Conservation (phyloP, 2,329 filamentous ascomycete species). For the Colletotrichum siamense region DNA sequence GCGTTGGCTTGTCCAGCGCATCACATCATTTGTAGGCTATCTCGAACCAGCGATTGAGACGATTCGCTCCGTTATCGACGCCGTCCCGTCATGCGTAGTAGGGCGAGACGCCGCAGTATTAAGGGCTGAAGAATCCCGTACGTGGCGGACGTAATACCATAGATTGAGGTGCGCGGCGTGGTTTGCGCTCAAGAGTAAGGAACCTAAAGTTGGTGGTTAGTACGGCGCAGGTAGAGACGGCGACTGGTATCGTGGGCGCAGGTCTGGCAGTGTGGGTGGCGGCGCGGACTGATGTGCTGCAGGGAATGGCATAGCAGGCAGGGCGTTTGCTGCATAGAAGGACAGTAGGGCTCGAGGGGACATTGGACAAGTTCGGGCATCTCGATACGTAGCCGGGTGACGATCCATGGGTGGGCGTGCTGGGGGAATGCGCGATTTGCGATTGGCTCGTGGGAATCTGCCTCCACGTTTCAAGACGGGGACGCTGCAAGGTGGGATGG, state of each 20-base stretch:
- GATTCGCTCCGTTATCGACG: not conserved
- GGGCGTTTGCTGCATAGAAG: constrained; percentile 6
- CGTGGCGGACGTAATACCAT: not conserved
- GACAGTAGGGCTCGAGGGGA: not conserved
- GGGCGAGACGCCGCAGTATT: not conserved
- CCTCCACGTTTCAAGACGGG: constrained; percentile 20
- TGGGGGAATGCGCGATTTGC: not conserved
- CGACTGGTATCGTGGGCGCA: not conserved
- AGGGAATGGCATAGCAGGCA: constrained; percentile 3
- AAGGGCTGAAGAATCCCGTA: not conserved
- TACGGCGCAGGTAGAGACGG: not conserved
- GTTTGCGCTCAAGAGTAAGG: not conserved
- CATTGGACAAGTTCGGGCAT: constrained; percentile 3
- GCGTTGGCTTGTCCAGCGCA: not conserved
- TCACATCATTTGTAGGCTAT: not conserved
- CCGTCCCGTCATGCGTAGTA: not conserved
- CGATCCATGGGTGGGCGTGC: not conserved
- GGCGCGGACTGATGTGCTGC: constrained; percentile 14
- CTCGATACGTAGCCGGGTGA: constrained; percentile 1
- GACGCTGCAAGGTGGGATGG: constrained; percentile 16
- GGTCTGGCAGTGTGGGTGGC: not conserved
- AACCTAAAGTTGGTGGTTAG: not conserved
- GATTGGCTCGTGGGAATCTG: constrained; percentile 13
- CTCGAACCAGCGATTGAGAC: not conserved
- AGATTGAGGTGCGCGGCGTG: not conserved